These are phyloP conservation scores for Mycena amicta DNA, from an alignment of 768 basidiomycete genomes.

Conservation along the genomic window DNA sequence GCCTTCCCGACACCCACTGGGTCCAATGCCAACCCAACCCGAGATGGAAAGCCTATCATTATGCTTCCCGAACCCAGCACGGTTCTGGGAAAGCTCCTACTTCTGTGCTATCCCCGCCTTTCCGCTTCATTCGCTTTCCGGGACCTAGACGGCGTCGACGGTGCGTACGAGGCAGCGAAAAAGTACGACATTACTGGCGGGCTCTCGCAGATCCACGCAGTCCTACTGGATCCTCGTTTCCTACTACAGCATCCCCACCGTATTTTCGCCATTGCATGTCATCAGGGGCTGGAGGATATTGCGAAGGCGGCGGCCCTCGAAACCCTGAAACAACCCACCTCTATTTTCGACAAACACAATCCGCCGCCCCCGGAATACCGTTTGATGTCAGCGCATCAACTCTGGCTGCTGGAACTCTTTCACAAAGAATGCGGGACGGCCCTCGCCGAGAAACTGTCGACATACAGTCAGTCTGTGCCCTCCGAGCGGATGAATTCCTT, in stretches of 20 bases:
- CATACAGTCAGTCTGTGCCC: not conserved
- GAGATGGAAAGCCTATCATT: slow-evolving; percentile 34
- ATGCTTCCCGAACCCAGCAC: slow-evolving; percentile 34
- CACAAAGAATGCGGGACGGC: not conserved
- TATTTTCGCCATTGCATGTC: slow-evolving; percentile 28
- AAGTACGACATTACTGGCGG: slow-evolving; percentile 40
- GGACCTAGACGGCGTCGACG: slow-evolving; percentile 33
- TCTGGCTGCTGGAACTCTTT: not conserved
- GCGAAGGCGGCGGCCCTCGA: slow-evolving; percentile 12
- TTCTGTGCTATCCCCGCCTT: slow-evolving; percentile 37
- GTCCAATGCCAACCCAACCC: slow-evolving; percentile 25
- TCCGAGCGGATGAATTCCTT: not conserved
- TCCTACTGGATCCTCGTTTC: slow-evolving; percentile 10
- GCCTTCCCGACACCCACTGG: slow-evolving; percentile 34
- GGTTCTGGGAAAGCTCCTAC: slow-evolving; percentile 36
- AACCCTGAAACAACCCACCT: slow-evolving; percentile 5
- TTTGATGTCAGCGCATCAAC: not conserved
- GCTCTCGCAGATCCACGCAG: slow-evolving; percentile 20
- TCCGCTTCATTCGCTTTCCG: slow-evolving; percentile 2
- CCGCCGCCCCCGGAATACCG: not conserved
- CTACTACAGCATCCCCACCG: slow-evolving; percentile 20
- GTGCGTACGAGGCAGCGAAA: slow-evolving; percentile 34
- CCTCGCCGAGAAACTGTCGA: not conserved
- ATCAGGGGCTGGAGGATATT: slow-evolving; percentile 16
- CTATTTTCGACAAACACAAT: not conserved